A percentile compares a stretch with the other conserved stretches of the same genome.
Conservation (phyloP, 1,139 yeast species). For the Scheffersomyces illinoinensis region DNA sequence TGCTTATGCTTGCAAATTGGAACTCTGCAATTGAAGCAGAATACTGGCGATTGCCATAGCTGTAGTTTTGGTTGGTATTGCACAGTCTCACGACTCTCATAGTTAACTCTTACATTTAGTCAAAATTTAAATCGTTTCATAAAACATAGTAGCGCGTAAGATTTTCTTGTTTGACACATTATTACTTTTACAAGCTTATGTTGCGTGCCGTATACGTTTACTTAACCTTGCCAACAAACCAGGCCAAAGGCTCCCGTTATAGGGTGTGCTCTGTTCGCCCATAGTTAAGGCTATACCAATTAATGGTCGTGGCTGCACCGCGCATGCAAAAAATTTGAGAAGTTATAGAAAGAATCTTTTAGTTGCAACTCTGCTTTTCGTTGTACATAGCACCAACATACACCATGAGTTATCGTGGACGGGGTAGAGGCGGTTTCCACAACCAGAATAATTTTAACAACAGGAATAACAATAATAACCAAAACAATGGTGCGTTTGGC, state of each 20-base stretch:
- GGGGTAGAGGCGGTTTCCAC: slow-evolving; percentile 45
- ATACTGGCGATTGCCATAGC: too few relatives aligned
- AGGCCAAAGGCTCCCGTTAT: neutral
- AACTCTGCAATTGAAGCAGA: neutral
- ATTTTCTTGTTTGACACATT: neutral
- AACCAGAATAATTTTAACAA: slow-evolving; percentile 14
- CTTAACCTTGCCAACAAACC: neutral
- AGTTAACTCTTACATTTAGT: neutral
- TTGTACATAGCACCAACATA: neutral
- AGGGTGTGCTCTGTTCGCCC: neutral
- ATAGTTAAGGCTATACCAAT: neutral
- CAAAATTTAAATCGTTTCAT: neutral
- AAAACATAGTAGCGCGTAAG: neutral
- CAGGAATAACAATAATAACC: slow-evolving; percentile 14
- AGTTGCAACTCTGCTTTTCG: slow-evolving; percentile 2
- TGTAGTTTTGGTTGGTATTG: too few relatives aligned
- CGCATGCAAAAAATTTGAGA: neutral
- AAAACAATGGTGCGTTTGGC: slow-evolving; percentile 9
- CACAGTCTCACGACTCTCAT: too few relatives aligned
- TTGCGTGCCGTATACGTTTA: neutral
- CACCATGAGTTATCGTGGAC: slow-evolving; percentile 45
- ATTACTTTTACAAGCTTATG: too few relatives aligned
- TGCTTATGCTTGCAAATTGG: too few relatives aligned
- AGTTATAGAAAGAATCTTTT: neutral
- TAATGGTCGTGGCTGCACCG: neutral